phyloP scores from a whole-genome alignment of 257 asterid species.

The Fraxinus excelsior region DNA sequence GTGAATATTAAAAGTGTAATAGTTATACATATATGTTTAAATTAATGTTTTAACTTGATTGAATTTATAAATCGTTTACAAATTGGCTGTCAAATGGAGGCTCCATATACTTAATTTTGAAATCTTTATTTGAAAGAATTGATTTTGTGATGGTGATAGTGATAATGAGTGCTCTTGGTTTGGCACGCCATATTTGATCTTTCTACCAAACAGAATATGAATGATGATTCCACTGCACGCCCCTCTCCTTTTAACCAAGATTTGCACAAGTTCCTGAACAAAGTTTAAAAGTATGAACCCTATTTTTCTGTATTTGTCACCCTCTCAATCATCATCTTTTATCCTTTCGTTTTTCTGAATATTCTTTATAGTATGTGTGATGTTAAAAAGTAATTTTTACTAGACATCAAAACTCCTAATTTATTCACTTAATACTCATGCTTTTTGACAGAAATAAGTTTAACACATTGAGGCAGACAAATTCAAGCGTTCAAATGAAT shows the following conservation, averaged over 20 bases:
- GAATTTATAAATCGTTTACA: no score
- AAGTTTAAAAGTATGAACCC: conserved; percentile 10
- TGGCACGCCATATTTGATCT: conserved; percentile 40
- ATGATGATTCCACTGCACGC: conserved; percentile 55
- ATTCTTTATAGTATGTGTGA: not conserved
- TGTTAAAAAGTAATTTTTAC: not conserved
- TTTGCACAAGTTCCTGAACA: conserved; percentile 39
- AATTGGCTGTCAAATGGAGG: no score
- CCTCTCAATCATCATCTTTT: conserved; percentile 30
- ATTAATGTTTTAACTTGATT: no score
- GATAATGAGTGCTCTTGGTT: conserved; percentile 45
- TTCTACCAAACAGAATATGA: conserved; percentile 27
- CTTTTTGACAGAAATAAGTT: no score
- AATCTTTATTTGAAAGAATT: conserved; percentile 23
- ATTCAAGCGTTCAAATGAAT: no score
- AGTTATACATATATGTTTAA: no score
- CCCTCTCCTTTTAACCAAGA: conserved; percentile 36
- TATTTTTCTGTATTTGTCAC: conserved; percentile 28
- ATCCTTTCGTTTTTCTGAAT: conserved; percentile 9
- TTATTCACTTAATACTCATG: no score
- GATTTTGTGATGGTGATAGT: conserved; percentile 40
- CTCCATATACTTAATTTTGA: not conserved
- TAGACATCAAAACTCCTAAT: no score
- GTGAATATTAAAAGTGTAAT: no score
- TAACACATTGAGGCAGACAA: no score